phyloP scores from a whole-genome alignment of 495 filamentous ascomycete genomes.

The Lophium mytilinum region DNA sequence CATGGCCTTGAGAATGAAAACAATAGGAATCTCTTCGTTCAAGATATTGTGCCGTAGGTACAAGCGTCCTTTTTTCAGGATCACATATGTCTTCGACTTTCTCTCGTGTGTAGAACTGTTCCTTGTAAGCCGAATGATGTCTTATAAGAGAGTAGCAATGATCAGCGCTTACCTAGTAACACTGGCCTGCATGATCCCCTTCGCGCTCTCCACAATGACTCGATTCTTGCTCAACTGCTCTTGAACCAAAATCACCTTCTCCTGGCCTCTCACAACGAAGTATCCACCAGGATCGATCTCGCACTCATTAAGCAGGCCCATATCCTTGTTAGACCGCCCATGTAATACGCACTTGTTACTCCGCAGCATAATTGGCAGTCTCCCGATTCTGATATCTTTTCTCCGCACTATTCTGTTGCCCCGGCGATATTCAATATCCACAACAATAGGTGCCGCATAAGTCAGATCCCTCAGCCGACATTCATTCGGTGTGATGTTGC shows the following conservation, averaged over 20 bases:
- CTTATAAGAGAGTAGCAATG: not conserved
- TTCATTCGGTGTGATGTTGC: constrained; percentile 74
- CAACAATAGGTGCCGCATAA: constrained; percentile 84
- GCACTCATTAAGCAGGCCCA: constrained; percentile 86
- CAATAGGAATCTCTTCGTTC: constrained; percentile 84
- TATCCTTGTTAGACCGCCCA: constrained; percentile 69
- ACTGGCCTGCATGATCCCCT: constrained; percentile 85
- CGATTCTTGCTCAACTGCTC: constrained; percentile 98
- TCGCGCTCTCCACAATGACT: constrained; percentile 92
- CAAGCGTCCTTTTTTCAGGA: constrained; percentile 84
- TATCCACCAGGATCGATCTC: constrained; percentile 94
- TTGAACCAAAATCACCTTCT: constrained; percentile 97
- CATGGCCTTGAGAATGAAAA: constrained; percentile 84
- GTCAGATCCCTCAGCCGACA: constrained; percentile 92
- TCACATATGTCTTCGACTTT: constrained; percentile 93
- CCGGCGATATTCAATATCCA: constrained; percentile 79
- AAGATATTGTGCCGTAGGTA: constrained; percentile 88
- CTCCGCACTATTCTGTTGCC: constrained; percentile 61
- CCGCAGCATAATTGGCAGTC: constrained; percentile 93
- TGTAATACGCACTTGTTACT: constrained; percentile 84
- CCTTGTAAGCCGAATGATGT: not conserved
- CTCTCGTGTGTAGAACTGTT: constrained; percentile 77
- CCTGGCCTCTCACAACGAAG: constrained; percentile 77
- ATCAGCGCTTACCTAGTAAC: constrained; percentile 46
- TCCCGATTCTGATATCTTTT: constrained; percentile 68